phyloP scores from a whole-genome alignment of 2,329 filamentous ascomycete species.

The Colletotrichum siamense region DNA sequence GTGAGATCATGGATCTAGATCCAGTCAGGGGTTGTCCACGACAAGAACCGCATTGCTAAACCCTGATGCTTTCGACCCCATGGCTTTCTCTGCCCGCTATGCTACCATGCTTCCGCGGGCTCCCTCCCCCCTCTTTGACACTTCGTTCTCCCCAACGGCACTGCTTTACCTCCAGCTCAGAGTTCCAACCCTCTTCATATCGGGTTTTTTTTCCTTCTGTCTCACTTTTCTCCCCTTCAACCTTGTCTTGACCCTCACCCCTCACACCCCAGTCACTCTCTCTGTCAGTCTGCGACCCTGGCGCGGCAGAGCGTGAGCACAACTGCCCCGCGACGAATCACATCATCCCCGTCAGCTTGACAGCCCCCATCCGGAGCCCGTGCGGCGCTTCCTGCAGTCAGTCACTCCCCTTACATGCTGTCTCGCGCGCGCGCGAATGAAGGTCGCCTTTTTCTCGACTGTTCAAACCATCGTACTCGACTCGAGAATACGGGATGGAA shows the following conservation, averaged over 20 bases:
- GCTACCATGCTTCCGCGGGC: not conserved
- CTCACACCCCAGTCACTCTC: not conserved
- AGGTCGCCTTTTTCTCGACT: not conserved
- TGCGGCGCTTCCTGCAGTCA: slow-evolving; percentile 7
- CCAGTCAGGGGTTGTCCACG: not conserved
- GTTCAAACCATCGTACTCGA: not conserved
- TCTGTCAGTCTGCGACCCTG: slow-evolving; percentile 14
- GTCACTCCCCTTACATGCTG: not conserved
- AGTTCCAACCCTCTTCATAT: not conserved
- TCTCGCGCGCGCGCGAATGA: not conserved
- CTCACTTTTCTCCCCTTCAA: not conserved
- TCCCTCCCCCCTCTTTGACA: not conserved
- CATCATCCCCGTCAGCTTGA: not conserved
- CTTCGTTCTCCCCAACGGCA: not conserved
- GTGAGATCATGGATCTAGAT: slow-evolving; percentile 13
- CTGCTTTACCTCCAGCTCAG: not conserved
- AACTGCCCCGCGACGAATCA: not conserved
- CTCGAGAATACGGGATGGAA: not conserved
- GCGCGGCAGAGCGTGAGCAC: not conserved
- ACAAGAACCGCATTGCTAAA: not conserved
- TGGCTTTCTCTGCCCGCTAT: not conserved
- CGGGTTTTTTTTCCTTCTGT: not conserved
- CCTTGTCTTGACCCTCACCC: not conserved
- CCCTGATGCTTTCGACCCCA: not conserved
- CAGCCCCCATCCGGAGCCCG: slow-evolving; percentile 5